Conservation (phyloP, 2,329 filamentous ascomycete genomes). For the Neopestalotiopsis sp. region DNA sequence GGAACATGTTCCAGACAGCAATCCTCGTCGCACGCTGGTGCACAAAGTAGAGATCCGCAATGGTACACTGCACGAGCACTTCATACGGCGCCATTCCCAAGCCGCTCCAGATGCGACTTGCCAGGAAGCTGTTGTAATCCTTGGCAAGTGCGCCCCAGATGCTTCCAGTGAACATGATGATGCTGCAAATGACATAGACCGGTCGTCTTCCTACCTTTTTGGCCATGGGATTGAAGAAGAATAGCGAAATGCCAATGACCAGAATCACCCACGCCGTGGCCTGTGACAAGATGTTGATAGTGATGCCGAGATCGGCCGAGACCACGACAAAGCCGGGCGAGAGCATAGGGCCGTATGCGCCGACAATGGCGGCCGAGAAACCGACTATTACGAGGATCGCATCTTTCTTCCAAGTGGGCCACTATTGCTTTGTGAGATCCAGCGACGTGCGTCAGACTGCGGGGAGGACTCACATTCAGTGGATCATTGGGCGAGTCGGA, state of each 20-base stretch:
- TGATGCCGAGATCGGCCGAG: slow-evolving; percentile 46
- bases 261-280: slow-evolving; percentile 54
- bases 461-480: slow-evolving; percentile 42
- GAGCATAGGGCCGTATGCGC: slow-evolving; percentile 57
- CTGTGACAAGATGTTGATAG: slow-evolving; percentile 47
- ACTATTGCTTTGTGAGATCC: slow-evolving; percentile 29
- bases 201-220: slow-evolving; percentile 55
- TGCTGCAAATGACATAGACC: slow-evolving; percentile 51
- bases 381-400: slow-evolving; percentile 49
- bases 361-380: slow-evolving; percentile 51
- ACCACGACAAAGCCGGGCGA: slow-evolving; percentile 54
- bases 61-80: slow-evolving; percentile 56
- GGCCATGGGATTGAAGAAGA: slow-evolving; percentile 56
- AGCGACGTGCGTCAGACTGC: background rate
- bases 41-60: slow-evolving; percentile 51
- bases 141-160: slow-evolving; percentile 52
- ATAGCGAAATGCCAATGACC: slow-evolving; percentile 50
- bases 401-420: slow-evolving; percentile 52
- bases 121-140: slow-evolving; percentile 50
- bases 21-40: slow-evolving; percentile 50
- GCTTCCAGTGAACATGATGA: slow-evolving; percentile 51
- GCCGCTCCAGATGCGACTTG: slow-evolving; percentile 49
- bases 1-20: slow-evolving; percentile 46
- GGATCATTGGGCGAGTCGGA: slow-evolving; percentile 54
- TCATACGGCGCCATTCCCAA: slow-evolving; percentile 57